phyloP scores from a whole-genome alignment of 306 rosid genomes.

The Vicia faba region DNA sequence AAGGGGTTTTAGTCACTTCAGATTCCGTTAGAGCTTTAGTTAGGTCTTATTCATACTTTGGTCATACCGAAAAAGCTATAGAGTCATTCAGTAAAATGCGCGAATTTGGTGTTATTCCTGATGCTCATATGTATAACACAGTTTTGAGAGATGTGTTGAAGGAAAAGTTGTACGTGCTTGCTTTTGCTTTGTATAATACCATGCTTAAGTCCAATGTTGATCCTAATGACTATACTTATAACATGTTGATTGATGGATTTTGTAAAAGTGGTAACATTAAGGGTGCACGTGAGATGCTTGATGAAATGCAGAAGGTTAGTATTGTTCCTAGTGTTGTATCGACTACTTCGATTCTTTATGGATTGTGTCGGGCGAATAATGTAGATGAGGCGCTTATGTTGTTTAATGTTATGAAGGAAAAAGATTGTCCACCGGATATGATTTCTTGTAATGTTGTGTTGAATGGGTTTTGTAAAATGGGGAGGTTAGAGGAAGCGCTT shows the following conservation, averaged over 20 bases:
- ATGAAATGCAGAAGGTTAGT: conserved; percentile 62
- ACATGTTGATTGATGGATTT: conserved; percentile 57
- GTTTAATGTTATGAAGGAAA: conserved; percentile 52
- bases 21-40: conserved; percentile 51
- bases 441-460: conserved; percentile 55
- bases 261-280: conserved; percentile 51
- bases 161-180: conserved; percentile 53
- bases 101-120: conserved; percentile 56
- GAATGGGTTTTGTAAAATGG: conserved; percentile 69
- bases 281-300: conserved; percentile 52
- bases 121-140: conserved; percentile 53
- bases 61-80: conserved; percentile 54
- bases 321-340: conserved; percentile 42
- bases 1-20: conserved; percentile 47
- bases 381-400: conserved; percentile 55
- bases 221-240: conserved; percentile 50
- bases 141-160: conserved; percentile 46
- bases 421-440: conserved; percentile 45
- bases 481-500: conserved; percentile 60
- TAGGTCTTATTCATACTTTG: conserved; percentile 39
- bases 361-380: conserved; percentile 57
- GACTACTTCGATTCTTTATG: conserved; percentile 47
- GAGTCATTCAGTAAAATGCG: conserved; percentile 55
- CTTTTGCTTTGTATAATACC: conserved; percentile 56
- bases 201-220: conserved; percentile 59